phyloP scores from a whole-genome alignment of 306 rosid species.

The Comarum palustre region DNA sequence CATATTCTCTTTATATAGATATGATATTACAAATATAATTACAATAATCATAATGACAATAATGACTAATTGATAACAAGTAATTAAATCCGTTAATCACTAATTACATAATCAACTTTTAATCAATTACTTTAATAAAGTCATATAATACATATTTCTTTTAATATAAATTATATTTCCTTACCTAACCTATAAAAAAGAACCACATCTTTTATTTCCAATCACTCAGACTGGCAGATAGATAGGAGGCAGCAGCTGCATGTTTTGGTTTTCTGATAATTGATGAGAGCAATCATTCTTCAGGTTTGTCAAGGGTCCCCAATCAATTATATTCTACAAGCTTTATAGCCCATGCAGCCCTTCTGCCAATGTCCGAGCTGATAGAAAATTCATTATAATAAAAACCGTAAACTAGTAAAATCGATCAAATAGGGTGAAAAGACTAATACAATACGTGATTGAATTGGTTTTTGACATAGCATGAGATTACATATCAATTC shows the following conservation, averaged over 20 bases:
- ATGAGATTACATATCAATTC: neutral
- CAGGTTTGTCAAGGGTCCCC: slow-evolving; percentile 20
- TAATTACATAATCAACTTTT: no score
- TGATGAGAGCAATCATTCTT: slow-evolving; percentile 29
- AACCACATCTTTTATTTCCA: no score
- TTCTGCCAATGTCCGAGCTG: neutral
- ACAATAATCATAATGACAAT: no score
- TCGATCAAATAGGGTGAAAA: neutral
- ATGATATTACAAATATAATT: no score
- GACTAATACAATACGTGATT: neutral
- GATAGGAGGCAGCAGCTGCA: slow-evolving; percentile 26
- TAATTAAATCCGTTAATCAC: no score
- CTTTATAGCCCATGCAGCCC: slow-evolving; percentile 34
- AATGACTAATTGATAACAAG: no score
- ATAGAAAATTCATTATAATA: slow-evolving; percentile 11
- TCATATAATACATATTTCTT: no score
- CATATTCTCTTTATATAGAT: no score
- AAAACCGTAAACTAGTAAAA: slow-evolving; percentile 8
- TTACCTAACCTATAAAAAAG: no score
- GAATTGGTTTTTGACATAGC: neutral
- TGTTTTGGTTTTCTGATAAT: neutral
- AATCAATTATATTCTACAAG: slow-evolving; percentile 20
- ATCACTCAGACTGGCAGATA: no score
- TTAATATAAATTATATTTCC: no score
- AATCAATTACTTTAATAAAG: no score